Evolutionary conservation across 345 rosid genomes (phyloP).

Genomic region (Dipteronia dyeriana): DNA sequence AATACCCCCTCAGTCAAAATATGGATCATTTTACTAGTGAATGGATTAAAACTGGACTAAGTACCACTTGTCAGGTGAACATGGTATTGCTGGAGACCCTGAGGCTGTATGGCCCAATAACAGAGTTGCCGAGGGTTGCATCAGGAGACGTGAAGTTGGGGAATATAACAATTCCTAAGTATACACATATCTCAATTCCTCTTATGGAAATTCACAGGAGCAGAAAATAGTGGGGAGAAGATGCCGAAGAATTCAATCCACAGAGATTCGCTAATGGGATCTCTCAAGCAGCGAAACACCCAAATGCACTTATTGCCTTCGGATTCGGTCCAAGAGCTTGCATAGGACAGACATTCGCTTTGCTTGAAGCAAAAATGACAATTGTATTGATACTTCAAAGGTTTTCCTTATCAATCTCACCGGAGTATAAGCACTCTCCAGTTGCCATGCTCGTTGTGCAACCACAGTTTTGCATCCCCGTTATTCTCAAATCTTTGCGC

Average conservation of each 20-base stretch:
- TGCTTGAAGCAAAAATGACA: conserved; percentile 41
- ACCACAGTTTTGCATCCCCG: conserved; percentile 43
- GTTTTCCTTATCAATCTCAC: conserved; percentile 36
- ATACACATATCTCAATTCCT: conserved; percentile 24
- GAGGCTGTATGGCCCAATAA: conserved; percentile 56
- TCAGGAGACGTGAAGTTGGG: conserved; percentile 46
- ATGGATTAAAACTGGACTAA: not conserved
- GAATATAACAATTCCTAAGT: conserved; percentile 50
- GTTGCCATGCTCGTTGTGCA: conserved; percentile 28
- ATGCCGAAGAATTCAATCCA: conserved; percentile 60
- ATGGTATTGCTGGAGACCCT: conserved; percentile 64
- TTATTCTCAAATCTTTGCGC: conserved; percentile 31
- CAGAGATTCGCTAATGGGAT: conserved; percentile 47
- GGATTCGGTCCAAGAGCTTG: conserved; percentile 61
- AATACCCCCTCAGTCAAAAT: too few relatives aligned
- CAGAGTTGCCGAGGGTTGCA: conserved; percentile 33
- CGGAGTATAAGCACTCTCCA: conserved; percentile 48
- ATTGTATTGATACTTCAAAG: conserved; percentile 44
- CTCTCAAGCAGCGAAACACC: conserved; percentile 44
- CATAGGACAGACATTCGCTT: conserved; percentile 55
- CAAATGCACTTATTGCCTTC: conserved; percentile 54
- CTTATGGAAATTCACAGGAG: conserved; percentile 42
- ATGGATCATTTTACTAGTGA: too few relatives aligned
- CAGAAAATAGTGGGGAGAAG: conserved; percentile 59
- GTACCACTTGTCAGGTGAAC: conserved; percentile 37